Evolutionary conservation across 805 yeast genomes (phyloP), one percentile per base, ranked within the genome.

Genomic region (Candida caryicola): DNA sequence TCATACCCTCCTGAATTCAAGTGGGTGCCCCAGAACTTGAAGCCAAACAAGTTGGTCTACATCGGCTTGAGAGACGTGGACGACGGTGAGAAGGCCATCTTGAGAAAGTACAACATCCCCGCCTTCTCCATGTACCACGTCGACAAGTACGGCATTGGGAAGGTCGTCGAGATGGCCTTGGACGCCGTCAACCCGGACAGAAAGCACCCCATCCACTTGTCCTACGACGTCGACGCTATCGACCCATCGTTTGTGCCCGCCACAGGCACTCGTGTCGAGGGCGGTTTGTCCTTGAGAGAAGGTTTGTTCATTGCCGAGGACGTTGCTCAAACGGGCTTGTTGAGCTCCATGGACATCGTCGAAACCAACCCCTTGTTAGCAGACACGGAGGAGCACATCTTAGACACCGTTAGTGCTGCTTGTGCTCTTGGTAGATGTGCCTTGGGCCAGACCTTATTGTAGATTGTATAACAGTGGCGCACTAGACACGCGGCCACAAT

Each of bases 181-280:
- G 79, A 81, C 45, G 73, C 75, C 19, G 70, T 93, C 51, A 85
- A 85, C 63, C 95, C 95, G 12, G 73, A 77, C 38, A 68, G 74
- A 38, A 64, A 75, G 10, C 49, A 50, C 33, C 98, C 99, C 34
- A 74, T 93, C 46, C 96, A 91, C 69, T 66, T 93, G 48, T 83
- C 95, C 18, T 91, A 90, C 59, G 99, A 91, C 58, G 97, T 91
- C 31, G 99, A 91, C 64, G 97, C 97, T 30, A 82, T 93, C 41
- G 99, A 91, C 64, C 98, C 98, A 33, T 74, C 80, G 45, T 89
- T 72, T 57, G 96, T 93, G 10, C 97, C 96, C 14, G 95, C 97
- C 28, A 91, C 99, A 1, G 99, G 99, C 38, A 93, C 99, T 1
- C 91, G 97, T 30, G 99, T 91, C 12, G 81, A 95, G 60, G 98